Evolutionary conservation across 164 flowering plant genomes (phyloP).

Genomic region (Dillenia suffruticosa): DNA sequence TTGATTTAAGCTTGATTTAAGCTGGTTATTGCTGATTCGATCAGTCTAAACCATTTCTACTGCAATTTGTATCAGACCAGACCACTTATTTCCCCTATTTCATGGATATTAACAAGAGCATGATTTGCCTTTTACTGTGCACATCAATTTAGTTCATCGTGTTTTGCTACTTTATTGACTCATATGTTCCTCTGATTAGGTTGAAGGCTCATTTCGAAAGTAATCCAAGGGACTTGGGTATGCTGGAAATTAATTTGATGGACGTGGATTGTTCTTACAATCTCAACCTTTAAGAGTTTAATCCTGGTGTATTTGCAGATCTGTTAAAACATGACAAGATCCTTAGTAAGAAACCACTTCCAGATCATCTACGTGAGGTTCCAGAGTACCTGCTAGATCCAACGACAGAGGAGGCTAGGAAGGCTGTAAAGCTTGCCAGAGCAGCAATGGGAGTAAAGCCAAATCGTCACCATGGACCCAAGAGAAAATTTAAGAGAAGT

Average conservation of each 20-base stretch:
- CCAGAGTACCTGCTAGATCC: slow-evolving; percentile 89
- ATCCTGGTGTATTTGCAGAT: slow-evolving; percentile 43
- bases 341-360: slow-evolving; percentile 74
- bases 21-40: no score
- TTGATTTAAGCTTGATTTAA: no score
- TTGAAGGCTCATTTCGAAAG: slow-evolving; percentile 89
- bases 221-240: slow-evolving; percentile 91
- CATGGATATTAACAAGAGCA: no score
- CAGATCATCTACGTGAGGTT: slow-evolving; percentile 66
- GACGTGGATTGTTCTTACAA: background rate
- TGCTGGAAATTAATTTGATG: background rate
- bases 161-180: slow-evolving; percentile 1
- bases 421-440: slow-evolving; percentile 78
- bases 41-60: no score
- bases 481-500: slow-evolving; percentile 43
- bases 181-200: slow-evolving; percentile 33
- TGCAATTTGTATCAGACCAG: no score
- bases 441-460: slow-evolving; percentile 82
- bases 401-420: slow-evolving; percentile 80
- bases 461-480: slow-evolving; percentile 32
- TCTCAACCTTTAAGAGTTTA: slow-evolving; percentile 1
- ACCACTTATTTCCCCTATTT: no score
- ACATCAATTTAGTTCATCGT: no score
- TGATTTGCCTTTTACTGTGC: no score
- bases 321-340: slow-evolving; percentile 88